phyloP scores from a whole-genome alignment of 176 grass and related monocot species.

The Ampelocalamus luodianensis region DNA sequence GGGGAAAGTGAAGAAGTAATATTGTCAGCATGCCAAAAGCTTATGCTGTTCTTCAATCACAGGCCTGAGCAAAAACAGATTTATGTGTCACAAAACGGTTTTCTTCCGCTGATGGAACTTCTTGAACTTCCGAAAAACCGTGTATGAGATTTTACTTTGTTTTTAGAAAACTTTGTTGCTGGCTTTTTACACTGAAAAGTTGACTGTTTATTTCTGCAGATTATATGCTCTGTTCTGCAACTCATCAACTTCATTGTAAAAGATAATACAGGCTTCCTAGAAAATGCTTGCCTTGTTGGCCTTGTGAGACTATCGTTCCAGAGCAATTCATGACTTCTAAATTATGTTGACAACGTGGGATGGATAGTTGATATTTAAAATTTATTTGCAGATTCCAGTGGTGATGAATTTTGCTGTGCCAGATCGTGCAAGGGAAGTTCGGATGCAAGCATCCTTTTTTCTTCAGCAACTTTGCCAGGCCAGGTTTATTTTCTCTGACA shows the following conservation, averaged over 20 bases:
- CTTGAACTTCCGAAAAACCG: constrained; percentile 89
- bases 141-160: constrained; percentile 61
- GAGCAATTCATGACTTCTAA: constrained; percentile 34
- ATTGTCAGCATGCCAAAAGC: constrained; percentile 86
- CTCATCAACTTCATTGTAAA: constrained; percentile 94
- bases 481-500: constrained; percentile 65
- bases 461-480: constrained; percentile 94
- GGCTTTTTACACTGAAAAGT: constrained; percentile 29
- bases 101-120: constrained; percentile 93
- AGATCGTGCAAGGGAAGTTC: constrained; percentile 75
- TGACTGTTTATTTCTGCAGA: constrained; percentile 55
- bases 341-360: constrained; percentile 23
- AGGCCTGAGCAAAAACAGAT: constrained; percentile 87
- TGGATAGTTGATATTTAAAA: constrained; percentile 32
- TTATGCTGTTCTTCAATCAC: constrained; percentile 74
- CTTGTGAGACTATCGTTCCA: constrained; percentile 64
- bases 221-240: constrained; percentile 79
- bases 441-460: constrained; percentile 93
- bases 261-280: constrained; percentile 76
- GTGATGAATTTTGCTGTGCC: constrained; percentile 86
- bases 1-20: constrained; percentile 92
- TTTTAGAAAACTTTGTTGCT: constrained; percentile 29
- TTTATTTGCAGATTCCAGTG: constrained; percentile 76
- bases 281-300: constrained; percentile 99
- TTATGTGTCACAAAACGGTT: constrained; percentile 90